A percentile compares a stretch with the other conserved stretches of the same genome.
Evolutionary conservation across 2,329 filamentous ascomycete species (phyloP).

Genomic region (Trichoderma guizhouense): DNA sequence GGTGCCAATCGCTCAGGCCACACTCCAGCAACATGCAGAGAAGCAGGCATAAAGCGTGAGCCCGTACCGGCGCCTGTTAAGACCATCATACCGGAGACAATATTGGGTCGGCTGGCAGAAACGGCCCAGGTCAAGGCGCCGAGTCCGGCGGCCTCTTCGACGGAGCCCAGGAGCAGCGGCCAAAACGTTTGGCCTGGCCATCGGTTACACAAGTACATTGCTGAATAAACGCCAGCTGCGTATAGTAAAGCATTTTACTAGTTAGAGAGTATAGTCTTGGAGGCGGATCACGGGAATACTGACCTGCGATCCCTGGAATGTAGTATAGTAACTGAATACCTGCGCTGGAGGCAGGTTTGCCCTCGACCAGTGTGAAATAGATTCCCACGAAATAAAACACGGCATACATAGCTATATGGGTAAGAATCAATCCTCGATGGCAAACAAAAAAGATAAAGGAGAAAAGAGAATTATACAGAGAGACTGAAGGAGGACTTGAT

Average conservation of each 20-base stretch:
- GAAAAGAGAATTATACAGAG: not conserved
- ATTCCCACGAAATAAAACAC: not conserved
- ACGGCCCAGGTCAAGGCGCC: too few relatives aligned
- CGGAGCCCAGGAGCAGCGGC: too few relatives aligned
- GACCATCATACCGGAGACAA: too few relatives aligned
- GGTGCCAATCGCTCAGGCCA: too few relatives aligned
- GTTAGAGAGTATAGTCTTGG: not conserved
- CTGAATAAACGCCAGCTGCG: not conserved
- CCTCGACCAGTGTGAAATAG: not conserved
- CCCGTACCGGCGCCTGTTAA: too few relatives aligned
- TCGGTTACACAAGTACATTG: too few relatives aligned
- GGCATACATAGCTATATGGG: not conserved
- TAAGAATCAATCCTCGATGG: not conserved
- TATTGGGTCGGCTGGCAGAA: too few relatives aligned
- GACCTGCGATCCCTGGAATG: not conserved
- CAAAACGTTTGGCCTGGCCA: too few relatives aligned
- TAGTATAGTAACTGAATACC: not conserved
- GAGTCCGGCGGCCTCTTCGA: too few relatives aligned
- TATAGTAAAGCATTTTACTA: not conserved
- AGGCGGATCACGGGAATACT: not conserved
- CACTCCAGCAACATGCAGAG: too few relatives aligned
- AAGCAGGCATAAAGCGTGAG: too few relatives aligned
- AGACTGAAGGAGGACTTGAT: not conserved
- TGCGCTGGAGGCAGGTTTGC: not conserved
- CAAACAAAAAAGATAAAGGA: not conserved